Base-by-base conservation (phyloP, 2,329 filamentous ascomycete species). In the Mollisia scopiformis region DNA sequence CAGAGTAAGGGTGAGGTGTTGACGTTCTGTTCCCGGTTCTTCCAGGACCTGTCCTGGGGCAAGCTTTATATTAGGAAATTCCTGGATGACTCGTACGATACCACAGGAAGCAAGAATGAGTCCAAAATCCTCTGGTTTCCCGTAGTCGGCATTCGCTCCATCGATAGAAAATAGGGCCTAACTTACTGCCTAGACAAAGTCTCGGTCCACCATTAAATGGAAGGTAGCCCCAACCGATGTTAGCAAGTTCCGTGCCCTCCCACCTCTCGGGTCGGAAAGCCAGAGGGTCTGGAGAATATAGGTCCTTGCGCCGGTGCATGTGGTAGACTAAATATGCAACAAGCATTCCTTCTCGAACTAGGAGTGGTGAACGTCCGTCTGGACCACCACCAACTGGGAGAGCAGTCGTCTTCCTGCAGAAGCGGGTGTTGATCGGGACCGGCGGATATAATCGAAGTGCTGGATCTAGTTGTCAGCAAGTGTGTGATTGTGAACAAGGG, bases 171-270 rank as follows among this genome's bases (percentile, higher is more conserved):
- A 41, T 46, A 59, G 10, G 31, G 41, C 23, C 23, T 27, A 33
- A 69, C 66, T 71, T 64, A 67, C 70, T 71, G 23, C 72, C 72
- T 28, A 74, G 65, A 59, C 72, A 75, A 30, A 73, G 68, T 61
- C 72, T 64, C 11, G 73, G 72, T 7, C 70, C 71, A 27, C 70
- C 71, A 62, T 73, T 73, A n/a, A 65, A 65, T 41, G 71, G 68
- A 6, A 73, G 54, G 57, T 68, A 74, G 37, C 66, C 71, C 69
- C 69, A 72, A 25, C 62, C 62, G 21, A 62, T 64, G 37, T 51
- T 61, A n/a, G 55, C 60, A 81, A 64, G 82, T 81, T 54, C 82
- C 11, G 35, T 37, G 23, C 64, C 62, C 8, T 66, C 68, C 72
- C 72, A 75, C 27, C 73, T 65, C 54, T 75, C 71, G 0, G 73